phyloP scores from a whole-genome alignment of 495 filamentous ascomycete genomes.

The Trichoderma gamsii region DNA sequence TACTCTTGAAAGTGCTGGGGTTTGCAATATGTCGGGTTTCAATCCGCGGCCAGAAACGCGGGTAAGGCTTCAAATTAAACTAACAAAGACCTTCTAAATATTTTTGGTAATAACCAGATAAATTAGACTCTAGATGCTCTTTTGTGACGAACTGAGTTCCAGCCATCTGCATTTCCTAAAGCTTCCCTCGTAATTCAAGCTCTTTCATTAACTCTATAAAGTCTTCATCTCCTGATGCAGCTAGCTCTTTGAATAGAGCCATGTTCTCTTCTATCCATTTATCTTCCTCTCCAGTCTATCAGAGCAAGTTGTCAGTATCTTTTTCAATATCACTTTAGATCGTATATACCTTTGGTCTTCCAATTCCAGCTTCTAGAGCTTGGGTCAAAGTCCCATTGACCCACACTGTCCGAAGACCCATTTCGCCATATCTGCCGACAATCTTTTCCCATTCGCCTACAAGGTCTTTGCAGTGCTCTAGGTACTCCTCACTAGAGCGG shows the following conservation, averaged over 20 bases:
- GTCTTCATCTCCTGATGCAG: not conserved
- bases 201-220: constrained; percentile 7
- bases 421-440: constrained; percentile 18
- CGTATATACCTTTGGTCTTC: constrained; percentile 22
- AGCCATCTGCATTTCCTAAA: too few species aligned
- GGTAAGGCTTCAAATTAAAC: too few species aligned
- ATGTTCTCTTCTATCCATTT: not conserved
- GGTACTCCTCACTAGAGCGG: constrained; percentile 21
- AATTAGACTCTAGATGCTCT: too few species aligned
- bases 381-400: constrained; percentile 26
- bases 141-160: too few species aligned
- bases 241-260: not conserved
- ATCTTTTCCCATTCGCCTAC: constrained; percentile 22
- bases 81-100: too few species aligned
- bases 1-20: too few species aligned
- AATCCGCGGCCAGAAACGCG: too few species aligned
- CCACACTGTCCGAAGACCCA: constrained; percentile 23
- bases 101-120: too few species aligned
- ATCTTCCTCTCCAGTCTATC: not conserved
- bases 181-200: too few species aligned
- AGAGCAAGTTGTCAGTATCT: not conserved
- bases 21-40: too few species aligned
- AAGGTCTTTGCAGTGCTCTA: constrained; percentile 21
- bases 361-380: constrained; percentile 26
- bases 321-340: not conserved